Conservation (phyloP, 208 protist genomes). For the Herpetomonas muscarum region DNA sequence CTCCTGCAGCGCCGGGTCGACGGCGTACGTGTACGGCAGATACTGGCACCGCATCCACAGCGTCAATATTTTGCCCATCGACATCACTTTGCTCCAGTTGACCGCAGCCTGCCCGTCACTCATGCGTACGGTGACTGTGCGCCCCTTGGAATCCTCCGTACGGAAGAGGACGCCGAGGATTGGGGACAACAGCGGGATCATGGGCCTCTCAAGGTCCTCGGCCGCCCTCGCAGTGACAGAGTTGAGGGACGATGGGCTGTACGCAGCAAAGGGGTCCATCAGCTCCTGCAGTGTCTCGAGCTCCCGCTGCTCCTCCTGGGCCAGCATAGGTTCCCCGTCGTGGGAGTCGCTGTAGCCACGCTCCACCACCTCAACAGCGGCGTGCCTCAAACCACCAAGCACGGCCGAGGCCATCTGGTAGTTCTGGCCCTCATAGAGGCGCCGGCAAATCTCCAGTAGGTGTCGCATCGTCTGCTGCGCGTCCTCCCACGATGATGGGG, state of each 20-base stretch:
- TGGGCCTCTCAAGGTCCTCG: conserved; percentile 51
- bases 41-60: conserved; percentile 65
- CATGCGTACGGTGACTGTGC: conserved; percentile 23
- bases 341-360: conserved; percentile 18
- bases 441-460: conserved; percentile 40
- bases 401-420: conserved; percentile 63
- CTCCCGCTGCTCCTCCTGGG: conserved; percentile 21
- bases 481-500: conserved; percentile 30
- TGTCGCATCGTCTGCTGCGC: conserved; percentile 29
- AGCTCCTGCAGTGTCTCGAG: conserved; percentile 39
- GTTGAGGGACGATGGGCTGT: conserved; percentile 57
- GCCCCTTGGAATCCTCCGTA: conserved; percentile 35
- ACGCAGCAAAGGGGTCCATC: conserved; percentile 67
- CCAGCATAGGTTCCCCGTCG: conserved; percentile 29
- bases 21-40: conserved; percentile 38
- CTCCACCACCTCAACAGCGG: conserved; percentile 30
- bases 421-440: conserved; percentile 64
- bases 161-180: conserved; percentile 51
- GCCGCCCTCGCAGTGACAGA: conserved; percentile 37
- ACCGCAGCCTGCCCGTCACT: conserved; percentile 43
- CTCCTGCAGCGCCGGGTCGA: conserved; percentile 37
- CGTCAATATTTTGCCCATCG: conserved; percentile 36
- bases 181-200: conserved; percentile 54
- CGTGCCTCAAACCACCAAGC: conserved; percentile 48
- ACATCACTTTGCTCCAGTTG: conserved; percentile 60